Base-by-base conservation (phyloP, 176 grass and related monocot species). In the Chrysopogon serrulatus region DNA sequence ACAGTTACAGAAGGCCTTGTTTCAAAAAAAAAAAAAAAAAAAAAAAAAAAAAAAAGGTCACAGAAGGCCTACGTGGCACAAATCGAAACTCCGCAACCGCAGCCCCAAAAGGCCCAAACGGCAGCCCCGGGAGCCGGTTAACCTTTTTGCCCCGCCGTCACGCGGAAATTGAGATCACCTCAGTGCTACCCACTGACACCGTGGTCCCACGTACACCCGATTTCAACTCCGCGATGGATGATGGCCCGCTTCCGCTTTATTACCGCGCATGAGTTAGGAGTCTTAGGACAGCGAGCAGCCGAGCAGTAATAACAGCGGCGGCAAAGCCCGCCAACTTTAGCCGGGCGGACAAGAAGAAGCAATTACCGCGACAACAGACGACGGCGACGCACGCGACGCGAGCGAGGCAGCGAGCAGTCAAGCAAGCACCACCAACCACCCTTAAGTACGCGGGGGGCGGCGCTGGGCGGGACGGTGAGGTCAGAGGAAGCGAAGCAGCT, bases 361-460 rank as follows among this genome's bases (percentile, higher is more conserved):
- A 40, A 54, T 85, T 77, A 82, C 78, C 83, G 73, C 83, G 78
- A 45, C 5, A 31, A 77, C 51, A 49, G 79, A 56, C 65, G 63
- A 24, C 82, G 72, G 60, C 72, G 72, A 66, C 33, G 44, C n/a
- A n/a, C n/a, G n/a, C n/a, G n/a, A n/a, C n/a, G n/a, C n/a, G n/a
- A n/a, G n/a, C n/a, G n/a, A n/a, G n/a, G n/a, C n/a, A n/a, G n/a
- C 59, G 59, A 24, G 56, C 71, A 9, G 32, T 2, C 18, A 30
- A 36, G 51, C 83, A n/a, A n/a, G n/a, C n/a, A n/a, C n/a, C n/a
- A 67, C 79, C 84, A 79, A 83, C 84, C 79, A 67, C 66, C 79
- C 74, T 83, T 86, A 83, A 90, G 88, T 74, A 66, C 72, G 78
- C 36, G 61, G 41, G 79, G 56, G 43, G 68, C 77, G 77, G 78